Percentiles rank a stretch among this genome's conserved stretches.
phyloP scores from a whole-genome alignment of 176 grass and related monocot genomes.

The Tillandsia fasciculata region DNA sequence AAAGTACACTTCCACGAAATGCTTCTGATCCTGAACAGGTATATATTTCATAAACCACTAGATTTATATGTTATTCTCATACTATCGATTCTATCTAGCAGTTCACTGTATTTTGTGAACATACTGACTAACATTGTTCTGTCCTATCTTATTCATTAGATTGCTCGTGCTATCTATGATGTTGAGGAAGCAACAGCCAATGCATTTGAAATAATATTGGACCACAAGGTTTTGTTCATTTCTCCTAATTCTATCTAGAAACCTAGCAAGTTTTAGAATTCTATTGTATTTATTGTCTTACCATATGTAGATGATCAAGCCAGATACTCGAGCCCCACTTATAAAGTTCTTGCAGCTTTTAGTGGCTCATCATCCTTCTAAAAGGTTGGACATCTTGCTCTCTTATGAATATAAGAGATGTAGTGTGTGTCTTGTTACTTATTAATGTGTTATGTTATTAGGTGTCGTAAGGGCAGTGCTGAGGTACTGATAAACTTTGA shows the following conservation, averaged over 20 bases:
- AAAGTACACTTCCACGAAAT: conserved; percentile 59
- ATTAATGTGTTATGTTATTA: conserved; percentile 20
- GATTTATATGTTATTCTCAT: neutral
- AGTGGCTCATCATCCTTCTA: conserved; percentile 91
- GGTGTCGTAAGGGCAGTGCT: conserved; percentile 84
- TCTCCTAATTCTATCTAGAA: conserved; percentile 13
- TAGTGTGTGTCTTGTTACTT: neutral
- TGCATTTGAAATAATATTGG: conserved; percentile 82
- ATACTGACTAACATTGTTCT: conserved; percentile 19
- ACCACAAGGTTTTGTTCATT: conserved; percentile 60
- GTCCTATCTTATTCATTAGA: conserved; percentile 32
- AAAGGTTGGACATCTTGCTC: conserved; percentile 43
- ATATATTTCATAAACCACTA: neutral
- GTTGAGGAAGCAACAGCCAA: conserved; percentile 88
- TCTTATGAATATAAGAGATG: neutral
- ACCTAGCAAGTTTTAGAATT: neutral
- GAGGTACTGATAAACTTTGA: conserved; percentile 84
- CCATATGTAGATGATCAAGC: conserved; percentile 74
- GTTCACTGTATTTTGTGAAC: neutral
- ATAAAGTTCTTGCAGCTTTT: conserved; percentile 94
- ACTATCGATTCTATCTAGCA: neutral
- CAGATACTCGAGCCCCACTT: conserved; percentile 60
- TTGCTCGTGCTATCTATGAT: conserved; percentile 79
- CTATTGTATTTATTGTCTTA: conserved; percentile 15
- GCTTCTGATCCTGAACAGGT: conserved; percentile 69